Conservation (phyloP, 140 eudicot genomes). For the Stevia rebaudiana region DNA sequence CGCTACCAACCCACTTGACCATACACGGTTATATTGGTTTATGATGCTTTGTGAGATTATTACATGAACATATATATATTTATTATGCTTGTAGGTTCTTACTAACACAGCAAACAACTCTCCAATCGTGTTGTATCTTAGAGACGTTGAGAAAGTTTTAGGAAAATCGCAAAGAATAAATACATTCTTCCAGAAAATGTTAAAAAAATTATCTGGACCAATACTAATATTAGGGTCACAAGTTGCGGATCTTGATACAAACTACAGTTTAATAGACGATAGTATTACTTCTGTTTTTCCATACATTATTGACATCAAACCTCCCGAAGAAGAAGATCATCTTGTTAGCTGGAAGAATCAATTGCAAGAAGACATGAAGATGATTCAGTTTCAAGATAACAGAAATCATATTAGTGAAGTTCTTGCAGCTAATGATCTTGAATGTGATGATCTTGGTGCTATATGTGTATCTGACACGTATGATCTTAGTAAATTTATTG, state of each 20-base stretch:
- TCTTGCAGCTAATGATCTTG: conserved; percentile 84
- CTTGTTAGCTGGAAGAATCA: conserved; percentile 80
- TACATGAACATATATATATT: conserved; percentile 36
- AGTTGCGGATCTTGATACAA: conserved; percentile 32
- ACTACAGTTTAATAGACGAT: conserved; percentile 44
- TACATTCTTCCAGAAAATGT: conserved; percentile 75
- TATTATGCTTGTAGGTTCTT: conserved; percentile 52
- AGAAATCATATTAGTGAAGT: conserved; percentile 86
- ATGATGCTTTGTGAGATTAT: background rate
- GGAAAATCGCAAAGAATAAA: conserved; percentile 64
- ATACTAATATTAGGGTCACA: conserved; percentile 75
- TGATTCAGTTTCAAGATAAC: conserved; percentile 83
- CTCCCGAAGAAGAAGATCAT: conserved; percentile 76
- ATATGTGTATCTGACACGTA: conserved; percentile 64
- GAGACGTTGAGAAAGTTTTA: conserved; percentile 75
- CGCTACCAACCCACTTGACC: background rate
- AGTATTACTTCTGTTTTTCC: conserved; percentile 66
- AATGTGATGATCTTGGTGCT: conserved; percentile 74
- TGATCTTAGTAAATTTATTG: conserved; percentile 60
- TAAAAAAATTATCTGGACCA: conserved; percentile 67
- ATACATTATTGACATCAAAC: conserved; percentile 72
- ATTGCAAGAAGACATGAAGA: conserved; percentile 92
- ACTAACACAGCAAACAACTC: conserved; percentile 47
- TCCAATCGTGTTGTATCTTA: conserved; percentile 71
- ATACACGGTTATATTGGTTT: background rate